Base-by-base conservation (phyloP, 192 early-diverging fungal genomes). In the Spizellomyces sp. region DNA sequence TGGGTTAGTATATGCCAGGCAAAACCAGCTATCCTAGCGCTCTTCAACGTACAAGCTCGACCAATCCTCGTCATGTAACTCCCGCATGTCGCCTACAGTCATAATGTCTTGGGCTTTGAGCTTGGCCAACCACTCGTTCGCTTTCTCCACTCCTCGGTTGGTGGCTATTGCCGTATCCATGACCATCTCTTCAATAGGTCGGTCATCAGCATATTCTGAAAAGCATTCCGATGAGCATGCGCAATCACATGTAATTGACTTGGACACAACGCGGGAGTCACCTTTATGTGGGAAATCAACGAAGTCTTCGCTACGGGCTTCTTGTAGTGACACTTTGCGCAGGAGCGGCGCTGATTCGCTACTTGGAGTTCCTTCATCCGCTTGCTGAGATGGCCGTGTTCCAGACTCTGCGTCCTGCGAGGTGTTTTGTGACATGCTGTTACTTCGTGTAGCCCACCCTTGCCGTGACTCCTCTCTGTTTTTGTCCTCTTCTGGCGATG, bases 11-110 rank as follows among this genome's bases (percentile, higher is more conserved):
- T 0, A 60, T 6, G 22, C 27, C 46, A 8, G 15, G 42, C 5
- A 15, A 71, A 27, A 15, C 5, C 12, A 42, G 17, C n/a, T 12
- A 69, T n/a, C 3, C 12, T 22, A 17, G 15, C 7, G 17, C 19
- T 21, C 17, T 67, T 10, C 48, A 12, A 71, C 77, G 71, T 67
- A 82, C 80, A 83, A 60, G 50, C 84, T 88, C 6, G 79, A 75
- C 91, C 91, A 92, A 65, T 92, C 91, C 66, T 89, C 87, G 36
- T 93, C 90, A 58, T 87, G 84, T 27, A 93, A 66, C 59, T 87
- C 87, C 57, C 87, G 82, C 67, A 93, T 68, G 73, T 93, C 90
- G 2, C 90, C 91, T 60, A 93, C 87, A 0, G 89, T 91, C 89
- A 91, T 87, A 57, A 93, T 84, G 75, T 93, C 91, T 76, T 93